Evolutionary conservation across 495 filamentous ascomycete genomes (phyloP).

Genomic region (Penicillium taxi): DNA sequence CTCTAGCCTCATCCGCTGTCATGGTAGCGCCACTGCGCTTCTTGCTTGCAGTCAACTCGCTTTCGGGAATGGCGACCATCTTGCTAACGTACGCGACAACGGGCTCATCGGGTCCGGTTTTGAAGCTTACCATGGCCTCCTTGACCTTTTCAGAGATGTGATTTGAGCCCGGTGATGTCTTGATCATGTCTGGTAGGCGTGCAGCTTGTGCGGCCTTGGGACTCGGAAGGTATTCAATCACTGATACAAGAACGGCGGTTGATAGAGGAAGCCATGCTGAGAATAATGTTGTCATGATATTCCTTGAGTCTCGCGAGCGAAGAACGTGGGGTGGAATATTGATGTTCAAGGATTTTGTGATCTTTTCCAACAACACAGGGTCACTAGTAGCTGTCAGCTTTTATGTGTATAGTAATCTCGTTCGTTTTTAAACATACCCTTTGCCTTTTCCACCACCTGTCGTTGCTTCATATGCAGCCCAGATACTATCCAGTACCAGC

Average conservation of each 20-base stretch:
- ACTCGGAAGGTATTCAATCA: constrained; percentile 86
- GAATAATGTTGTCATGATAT: constrained; percentile 80
- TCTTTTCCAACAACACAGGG: constrained; percentile 77
- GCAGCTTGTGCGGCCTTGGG: constrained; percentile 76
- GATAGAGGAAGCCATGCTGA: constrained; percentile 87
- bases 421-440: constrained; percentile 47
- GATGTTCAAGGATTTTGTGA: constrained; percentile 83
- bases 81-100: constrained; percentile 96
- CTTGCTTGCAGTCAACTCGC: constrained; percentile 76
- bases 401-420: neutral
- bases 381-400: constrained; percentile 49
- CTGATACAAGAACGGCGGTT: constrained; percentile 84
- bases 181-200: constrained; percentile 68
- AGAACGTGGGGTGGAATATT: constrained; percentile 75
- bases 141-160: constrained; percentile 59
- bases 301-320: constrained; percentile 73
- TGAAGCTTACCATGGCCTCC: constrained; percentile 75
- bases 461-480: constrained; percentile 93
- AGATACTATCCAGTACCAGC: constrained; percentile 89
- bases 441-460: constrained; percentile 72
- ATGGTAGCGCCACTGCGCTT: constrained; percentile 54
- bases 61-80: constrained; percentile 91
- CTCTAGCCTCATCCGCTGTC: constrained; percentile 81
- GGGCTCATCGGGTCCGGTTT: constrained; percentile 57
- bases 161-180: constrained; percentile 69